Base-by-base conservation (phyloP, 805 yeast species). In the Saccharomycopsis sp. region DNA sequence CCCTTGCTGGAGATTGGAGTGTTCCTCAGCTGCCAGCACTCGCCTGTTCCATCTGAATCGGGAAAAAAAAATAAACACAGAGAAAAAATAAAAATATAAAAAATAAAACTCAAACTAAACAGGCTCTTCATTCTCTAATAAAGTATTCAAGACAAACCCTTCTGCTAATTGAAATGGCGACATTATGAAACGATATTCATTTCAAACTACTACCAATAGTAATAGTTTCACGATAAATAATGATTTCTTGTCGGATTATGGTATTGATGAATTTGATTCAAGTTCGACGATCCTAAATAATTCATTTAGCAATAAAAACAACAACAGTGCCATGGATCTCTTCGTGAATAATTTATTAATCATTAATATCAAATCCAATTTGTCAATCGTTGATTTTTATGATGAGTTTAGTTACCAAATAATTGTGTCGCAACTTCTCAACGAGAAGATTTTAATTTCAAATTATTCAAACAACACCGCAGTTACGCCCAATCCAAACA, bases 371-470 rank as follows among this genome's bases (percentile, higher is more conserved):
- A 8, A 14, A 8, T 14, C 35, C 35, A 17, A 20, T 8, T 14
- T 31, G 19, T 14, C 34, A 17, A 11, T 14, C 3, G 19, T n/a
- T 14, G 44, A 33, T 13, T 45, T 45, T 19, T 41, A n/a, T 16
- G 49, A 45, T 21, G 49, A 45, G 37, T 43, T 45, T n/a, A 31
- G 39, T 4, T 45, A 45, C 27, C 34, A 40, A 17, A 29, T 45
- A 23, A 40, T 45, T 9, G 34, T 42, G 24, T 45, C 49, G 2
- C 47, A 45, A 26, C 47, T 45, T 6, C 29, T 45, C n/a, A 40
- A 19, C 19, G 49, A 45, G 4, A 41, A 28, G 34, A 16, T 42
- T 6, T 37, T 45, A 6, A 16, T 43, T 16, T 43, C 46, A 7
- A 17, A 31, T n/a, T 31, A 31, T n/a, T 6, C 24, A 3, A n/a